Base-by-base conservation (phyloP, 164 flowering plant genomes). In the Taxillus chinensis region DNA sequence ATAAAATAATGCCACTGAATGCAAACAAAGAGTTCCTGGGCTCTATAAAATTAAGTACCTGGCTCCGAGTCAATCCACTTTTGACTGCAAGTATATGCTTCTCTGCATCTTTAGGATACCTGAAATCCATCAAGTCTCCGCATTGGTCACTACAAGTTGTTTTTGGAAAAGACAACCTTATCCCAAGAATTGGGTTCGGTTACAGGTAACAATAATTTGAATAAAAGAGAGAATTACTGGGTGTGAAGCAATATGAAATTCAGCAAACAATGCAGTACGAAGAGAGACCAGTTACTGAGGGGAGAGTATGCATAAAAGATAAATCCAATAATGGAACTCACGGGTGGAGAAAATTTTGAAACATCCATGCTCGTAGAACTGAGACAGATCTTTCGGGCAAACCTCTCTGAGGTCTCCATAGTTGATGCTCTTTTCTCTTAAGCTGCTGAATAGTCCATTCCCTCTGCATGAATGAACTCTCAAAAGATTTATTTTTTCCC, bases 291-390 rank as follows among this genome's bases (percentile, higher is more conserved):
- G 27, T 27, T 27, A 27, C 2, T 27, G 27, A 27, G 0, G 27
- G 2, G 27, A 27, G 27, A 27, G 27, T 27, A 27, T 27, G 27
- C 27, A 27, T 27, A 27, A 27, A 27, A 27, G 27, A 27, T 27
- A 27, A 27, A 27, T 56, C n/a, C 37, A 38, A 50, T 8, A 16
- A 50, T 27, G 62, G 41, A 63, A 67, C 92, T 84, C 61, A 93
- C 98, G 98, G 98, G 68, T 90, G 97, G 45, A 93, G 95, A 66
- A 93, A 93, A 73, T 93, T 93, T 60, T 93, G 90, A 70, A 90
- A 93, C 98, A 93, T 88, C 98, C 98, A 93, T 13, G 90, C 85
- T 2, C 97, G 83, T 50, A 93, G 70, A 45, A 93, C 88, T 1
- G 97, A 85, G 51, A 93, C 98, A 41, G 97, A 88, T 78, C 76